These are phyloP conservation scores for Eucalyptus cladocalyx DNA, from an alignment of 345 rosid species.

Conservation along the genomic window DNA sequence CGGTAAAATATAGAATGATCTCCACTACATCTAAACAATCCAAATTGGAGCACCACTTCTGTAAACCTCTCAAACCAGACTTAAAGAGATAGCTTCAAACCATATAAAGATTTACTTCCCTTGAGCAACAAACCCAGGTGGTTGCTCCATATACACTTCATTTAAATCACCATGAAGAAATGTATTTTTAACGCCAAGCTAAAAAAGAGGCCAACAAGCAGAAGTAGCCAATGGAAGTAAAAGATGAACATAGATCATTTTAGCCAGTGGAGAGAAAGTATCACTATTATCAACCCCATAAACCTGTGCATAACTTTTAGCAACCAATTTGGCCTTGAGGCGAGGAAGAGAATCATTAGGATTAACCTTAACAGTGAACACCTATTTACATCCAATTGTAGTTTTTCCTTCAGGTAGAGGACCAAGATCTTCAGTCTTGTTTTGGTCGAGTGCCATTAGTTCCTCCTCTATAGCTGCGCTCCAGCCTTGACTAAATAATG, in stretches of 20 bases:
- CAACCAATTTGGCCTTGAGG: neutral
- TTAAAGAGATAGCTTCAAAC: neutral
- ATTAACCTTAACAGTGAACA: neutral
- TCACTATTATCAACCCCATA: neutral
- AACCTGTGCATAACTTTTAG: neutral
- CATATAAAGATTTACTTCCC: neutral
- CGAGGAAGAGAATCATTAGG: neutral
- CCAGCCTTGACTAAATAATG: neutral
- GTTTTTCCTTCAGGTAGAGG: neutral
- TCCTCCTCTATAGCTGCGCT: neutral
- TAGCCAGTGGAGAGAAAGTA: neutral
- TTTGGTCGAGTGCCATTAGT: neutral
- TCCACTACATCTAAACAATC: neutral
- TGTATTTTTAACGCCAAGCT: neutral
- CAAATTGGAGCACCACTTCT: neutral
- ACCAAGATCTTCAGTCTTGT: neutral
- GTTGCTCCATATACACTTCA: neutral
- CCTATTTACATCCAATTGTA: neutral
- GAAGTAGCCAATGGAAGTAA: neutral
- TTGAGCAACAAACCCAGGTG: neutral
- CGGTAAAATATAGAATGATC: neutral
- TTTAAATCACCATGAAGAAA: neutral
- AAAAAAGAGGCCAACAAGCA: neutral
- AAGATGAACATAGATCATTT: rapidly evolving
- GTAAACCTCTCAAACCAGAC: neutral